phyloP scores from a whole-genome alignment of 441 rosid genomes.

The Euphorbia corollata region DNA sequence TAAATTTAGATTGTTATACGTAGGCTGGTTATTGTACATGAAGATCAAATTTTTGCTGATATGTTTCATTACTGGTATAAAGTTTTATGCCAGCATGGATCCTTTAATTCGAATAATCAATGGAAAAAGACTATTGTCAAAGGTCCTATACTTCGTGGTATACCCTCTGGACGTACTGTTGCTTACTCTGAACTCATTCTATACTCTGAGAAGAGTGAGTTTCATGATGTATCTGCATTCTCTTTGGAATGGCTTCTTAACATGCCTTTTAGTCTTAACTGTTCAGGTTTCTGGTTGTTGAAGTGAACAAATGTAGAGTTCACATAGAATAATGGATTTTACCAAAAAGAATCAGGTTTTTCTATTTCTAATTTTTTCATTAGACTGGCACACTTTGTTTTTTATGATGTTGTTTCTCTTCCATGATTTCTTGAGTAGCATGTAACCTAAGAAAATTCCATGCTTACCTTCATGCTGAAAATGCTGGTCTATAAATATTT shows the following conservation, averaged over 20 bases:
- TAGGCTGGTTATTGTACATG: neutral
- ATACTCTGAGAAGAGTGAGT: neutral
- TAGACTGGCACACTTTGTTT: neutral
- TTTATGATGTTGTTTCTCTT: neutral
- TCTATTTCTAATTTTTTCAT: neutral
- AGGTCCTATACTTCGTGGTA: neutral
- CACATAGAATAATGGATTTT: neutral
- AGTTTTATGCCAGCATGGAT: neutral
- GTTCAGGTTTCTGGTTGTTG: neutral
- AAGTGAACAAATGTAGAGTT: neutral
- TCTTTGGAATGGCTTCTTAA: neutral
- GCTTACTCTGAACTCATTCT: neutral
- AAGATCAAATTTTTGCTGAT: neutral
- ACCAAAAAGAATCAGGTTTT: too few relatives aligned
- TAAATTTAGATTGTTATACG: neutral
- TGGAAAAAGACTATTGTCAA: neutral
- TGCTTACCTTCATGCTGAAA: slow-evolving; percentile 4
- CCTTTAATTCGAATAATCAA: neutral
- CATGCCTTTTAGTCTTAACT: neutral
- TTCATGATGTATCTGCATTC: neutral
- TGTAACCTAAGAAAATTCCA: neutral
- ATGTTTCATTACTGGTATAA: neutral
- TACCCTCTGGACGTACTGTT: neutral
- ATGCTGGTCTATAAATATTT: slow-evolving; percentile 1
- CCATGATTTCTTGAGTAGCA: neutral